Evolutionary conservation across 192 early-diverging fungal species (phyloP).

Genomic region (Coemansia sp.): DNA sequence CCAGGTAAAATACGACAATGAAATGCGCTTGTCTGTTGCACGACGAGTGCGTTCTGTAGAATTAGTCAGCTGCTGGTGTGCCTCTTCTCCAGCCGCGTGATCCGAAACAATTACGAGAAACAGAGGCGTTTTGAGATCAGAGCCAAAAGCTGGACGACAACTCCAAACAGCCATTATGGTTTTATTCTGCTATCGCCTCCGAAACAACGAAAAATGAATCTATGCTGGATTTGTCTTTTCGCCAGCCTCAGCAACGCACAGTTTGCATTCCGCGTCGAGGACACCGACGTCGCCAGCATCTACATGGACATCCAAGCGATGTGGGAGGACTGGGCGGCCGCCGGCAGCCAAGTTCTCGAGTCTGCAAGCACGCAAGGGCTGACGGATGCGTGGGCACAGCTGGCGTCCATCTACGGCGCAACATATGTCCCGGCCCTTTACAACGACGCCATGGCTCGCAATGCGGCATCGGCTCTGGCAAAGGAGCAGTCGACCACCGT

Average conservation of each 20-base stretch:
- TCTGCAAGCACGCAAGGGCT: slow-evolving; percentile 16
- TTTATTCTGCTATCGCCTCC: too few relatives aligned
- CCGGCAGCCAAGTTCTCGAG: slow-evolving; percentile 22
- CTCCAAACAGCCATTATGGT: too few relatives aligned
- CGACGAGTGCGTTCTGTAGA: too few relatives aligned
- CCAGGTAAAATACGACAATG: too few relatives aligned
- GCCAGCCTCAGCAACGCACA: slow-evolving; percentile 9
- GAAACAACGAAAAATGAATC: neutral
- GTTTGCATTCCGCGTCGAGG: slow-evolving; percentile 31
- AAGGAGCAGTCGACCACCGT: slow-evolving; percentile 10
- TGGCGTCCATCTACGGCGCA: slow-evolving; percentile 25
- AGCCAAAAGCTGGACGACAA: too few relatives aligned
- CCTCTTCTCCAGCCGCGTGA: too few relatives aligned
- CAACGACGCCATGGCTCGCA: slow-evolving; percentile 10
- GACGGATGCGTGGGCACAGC: slow-evolving; percentile 27
- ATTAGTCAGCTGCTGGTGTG: too few relatives aligned
- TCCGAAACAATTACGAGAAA: neutral
- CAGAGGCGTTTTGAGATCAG: too few relatives aligned
- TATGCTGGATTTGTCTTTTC: neutral
- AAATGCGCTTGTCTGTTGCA: too few relatives aligned
- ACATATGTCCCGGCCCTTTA: slow-evolving; percentile 13
- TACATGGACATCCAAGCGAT: slow-evolving; percentile 31
- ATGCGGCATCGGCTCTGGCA: slow-evolving; percentile 24
- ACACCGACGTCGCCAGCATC: slow-evolving; percentile 19
- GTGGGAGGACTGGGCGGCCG: slow-evolving; percentile 34